Evolutionary conservation across 1,284 basidiomycete genomes (phyloP).

Genomic region (Puccinia hordei): DNA sequence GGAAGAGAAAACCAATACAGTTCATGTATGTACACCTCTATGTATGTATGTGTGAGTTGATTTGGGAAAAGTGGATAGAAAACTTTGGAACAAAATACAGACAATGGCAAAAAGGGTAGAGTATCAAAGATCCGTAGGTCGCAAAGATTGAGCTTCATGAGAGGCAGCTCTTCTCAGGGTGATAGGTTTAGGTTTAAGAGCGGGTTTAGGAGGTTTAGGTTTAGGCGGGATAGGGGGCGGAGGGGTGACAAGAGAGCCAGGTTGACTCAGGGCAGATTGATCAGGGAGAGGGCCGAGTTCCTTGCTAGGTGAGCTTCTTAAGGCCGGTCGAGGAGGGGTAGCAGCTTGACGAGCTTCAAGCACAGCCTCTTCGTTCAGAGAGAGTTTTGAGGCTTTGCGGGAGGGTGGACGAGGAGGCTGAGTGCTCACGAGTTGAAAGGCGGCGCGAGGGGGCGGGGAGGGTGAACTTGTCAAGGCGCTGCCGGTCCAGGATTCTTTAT

Average conservation of each 20-base stretch:
- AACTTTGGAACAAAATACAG: no score
- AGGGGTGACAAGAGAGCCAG: not conserved
- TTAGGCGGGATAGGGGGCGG: constrained; percentile 40
- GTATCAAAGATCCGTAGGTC: no score
- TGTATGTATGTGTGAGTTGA: no score
- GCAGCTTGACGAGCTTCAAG: not conserved
- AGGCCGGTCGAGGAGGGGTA: not conserved
- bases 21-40: no score
- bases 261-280: not conserved
- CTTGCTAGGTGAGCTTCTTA: not conserved
- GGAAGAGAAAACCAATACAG: no score
- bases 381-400: constrained; percentile 11
- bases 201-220: constrained; percentile 32
- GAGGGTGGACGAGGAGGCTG: not conserved
- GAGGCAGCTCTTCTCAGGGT: not conserved
- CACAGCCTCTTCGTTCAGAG: not conserved
- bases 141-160: not conserved
- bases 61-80: no score
- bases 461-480: not conserved
- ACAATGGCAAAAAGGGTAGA: no score
- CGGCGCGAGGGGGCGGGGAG: not conserved
- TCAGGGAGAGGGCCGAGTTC: not conserved
- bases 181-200: constrained; percentile 29
- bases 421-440: not conserved
- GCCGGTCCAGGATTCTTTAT: not conserved